phyloP scores from a whole-genome alignment of 768 basidiomycete species.

The Sutorius australiensis region DNA sequence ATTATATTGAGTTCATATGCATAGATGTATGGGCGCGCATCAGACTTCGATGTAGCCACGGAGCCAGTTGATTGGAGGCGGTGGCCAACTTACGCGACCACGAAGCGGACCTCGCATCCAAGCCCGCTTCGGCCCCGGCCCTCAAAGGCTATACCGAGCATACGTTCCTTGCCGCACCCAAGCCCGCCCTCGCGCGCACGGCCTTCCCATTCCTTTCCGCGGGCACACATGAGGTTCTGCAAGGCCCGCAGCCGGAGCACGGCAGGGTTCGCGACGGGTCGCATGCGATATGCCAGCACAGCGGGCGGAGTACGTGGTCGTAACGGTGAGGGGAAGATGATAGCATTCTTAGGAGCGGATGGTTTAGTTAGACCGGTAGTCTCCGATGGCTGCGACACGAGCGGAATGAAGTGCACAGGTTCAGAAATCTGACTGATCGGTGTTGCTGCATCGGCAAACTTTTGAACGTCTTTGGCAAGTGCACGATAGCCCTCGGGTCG shows the following conservation, averaged over 20 bases:
- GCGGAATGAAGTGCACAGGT: slow-evolving; percentile 40
- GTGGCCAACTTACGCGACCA: slow-evolving; percentile 24
- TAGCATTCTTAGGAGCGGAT: slow-evolving; percentile 33
- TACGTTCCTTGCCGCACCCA: slow-evolving; percentile 54
- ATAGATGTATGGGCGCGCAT: not conserved
- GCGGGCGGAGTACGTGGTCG: slow-evolving; percentile 36
- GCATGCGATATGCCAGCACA: slow-evolving; percentile 42
- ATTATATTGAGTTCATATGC: slow-evolving; percentile 7
- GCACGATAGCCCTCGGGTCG: slow-evolving; percentile 44
- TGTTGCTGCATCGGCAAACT: slow-evolving; percentile 31
- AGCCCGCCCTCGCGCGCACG: slow-evolving; percentile 46
- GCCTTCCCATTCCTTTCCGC: slow-evolving; percentile 46
- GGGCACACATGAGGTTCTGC: slow-evolving; percentile 48
- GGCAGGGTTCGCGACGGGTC: slow-evolving; percentile 59
- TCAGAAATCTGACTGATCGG: slow-evolving; percentile 13
- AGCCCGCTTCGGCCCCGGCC: slow-evolving; percentile 55
- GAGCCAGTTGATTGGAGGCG: not conserved
- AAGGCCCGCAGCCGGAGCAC: slow-evolving; percentile 58
- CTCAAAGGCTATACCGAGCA: slow-evolving; percentile 58
- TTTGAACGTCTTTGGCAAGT: slow-evolving; percentile 39
- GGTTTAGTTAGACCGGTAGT: slow-evolving; percentile 25
- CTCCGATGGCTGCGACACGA: slow-evolving; percentile 34
- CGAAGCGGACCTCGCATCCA: slow-evolving; percentile 38
- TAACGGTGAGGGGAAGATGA: slow-evolving; percentile 41
- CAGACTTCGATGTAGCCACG: not conserved